Evolutionary conservation across 371 early-diverging fungal species (phyloP), one percentile per base, ranked within the genome.

Genomic region (Circinella umbellata): DNA sequence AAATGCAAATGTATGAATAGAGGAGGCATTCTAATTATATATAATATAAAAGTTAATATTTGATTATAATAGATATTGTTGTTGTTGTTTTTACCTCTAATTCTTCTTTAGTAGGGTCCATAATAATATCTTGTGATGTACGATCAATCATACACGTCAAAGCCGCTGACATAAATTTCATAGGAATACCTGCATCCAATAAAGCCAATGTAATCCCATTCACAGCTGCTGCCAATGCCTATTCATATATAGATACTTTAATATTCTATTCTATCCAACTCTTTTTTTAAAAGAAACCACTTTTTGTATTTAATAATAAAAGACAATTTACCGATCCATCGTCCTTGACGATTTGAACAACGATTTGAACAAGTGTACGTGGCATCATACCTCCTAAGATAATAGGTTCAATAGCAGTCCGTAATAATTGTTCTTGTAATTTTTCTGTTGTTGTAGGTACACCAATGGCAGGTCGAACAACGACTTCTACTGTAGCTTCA

Each of bases 111-210:
- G 90, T 90, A 8, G 97, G 97, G 79, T 98, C 97, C 71, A 96
- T 76, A 3, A 95, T 63, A 36, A 95, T 73, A 5, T 74, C 69
- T 38, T 90, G 89, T n/a, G 88, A 69, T 13, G 82, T 78, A 9
- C 70, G 67, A 49, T 87, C 81, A n/a, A 95, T 78, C 60, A 88
- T 88, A 66, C 91, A 92, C 4, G 92, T 86, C 7, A 93, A 89
- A 7, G 94, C 86, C 13, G 90, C 91, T 3, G 89, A 81, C 70
- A 94, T 86, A 11, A 84, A 78, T 55, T 86, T 91, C 71, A 97
- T 73, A 14, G 97, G 94, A n/a, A 97, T 84, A 39, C 96, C 98
- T 11, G 97, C 96, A 76, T 97, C 95, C 63, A 98, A 67, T 35
- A 98, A 85, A 0, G 97, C 96, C 71, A 98, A 69, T 9, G 91